Evolutionary conservation across 441 rosid species (phyloP).

Genomic region (Viola pubescens): DNA sequence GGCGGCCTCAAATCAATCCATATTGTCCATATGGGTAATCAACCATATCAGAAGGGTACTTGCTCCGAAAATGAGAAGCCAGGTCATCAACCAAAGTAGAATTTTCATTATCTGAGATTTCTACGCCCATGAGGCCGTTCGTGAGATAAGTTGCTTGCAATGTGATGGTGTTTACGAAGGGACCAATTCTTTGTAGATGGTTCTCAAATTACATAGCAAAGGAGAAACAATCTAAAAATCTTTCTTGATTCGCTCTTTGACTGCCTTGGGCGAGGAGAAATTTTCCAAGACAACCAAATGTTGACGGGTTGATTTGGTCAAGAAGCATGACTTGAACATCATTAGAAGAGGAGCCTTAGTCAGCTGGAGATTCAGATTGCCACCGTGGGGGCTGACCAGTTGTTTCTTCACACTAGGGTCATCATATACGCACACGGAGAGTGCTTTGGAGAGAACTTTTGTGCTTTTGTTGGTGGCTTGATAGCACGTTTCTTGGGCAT

Average conservation of each 20-base stretch:
- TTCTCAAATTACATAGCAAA: constrained; percentile 46
- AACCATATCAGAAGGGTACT: constrained; percentile 33
- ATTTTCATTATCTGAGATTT: constrained; percentile 69
- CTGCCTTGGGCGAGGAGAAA: constrained; percentile 43
- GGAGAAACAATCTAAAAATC: constrained; percentile 36
- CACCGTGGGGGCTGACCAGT: constrained; percentile 83
- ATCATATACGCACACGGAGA: too few species aligned
- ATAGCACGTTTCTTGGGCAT: too few species aligned
- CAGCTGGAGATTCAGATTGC: constrained; percentile 69
- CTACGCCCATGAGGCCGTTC: too few species aligned
- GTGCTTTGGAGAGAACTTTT: too few species aligned
- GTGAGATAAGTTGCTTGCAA: too few species aligned
- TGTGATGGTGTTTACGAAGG: too few species aligned
- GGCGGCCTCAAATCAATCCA: constrained; percentile 68
- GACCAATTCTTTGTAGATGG: constrained; percentile 49
- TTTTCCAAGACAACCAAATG: constrained; percentile 74
- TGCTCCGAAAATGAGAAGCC: constrained; percentile 50
- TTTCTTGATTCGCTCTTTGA: constrained; percentile 25
- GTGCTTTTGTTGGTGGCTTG: too few species aligned
- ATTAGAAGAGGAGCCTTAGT: constrained; percentile 62
- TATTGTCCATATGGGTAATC: constrained; percentile 63
- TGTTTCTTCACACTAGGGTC: too few species aligned
- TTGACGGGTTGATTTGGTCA: constrained; percentile 47
- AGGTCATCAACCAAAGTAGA: constrained; percentile 79
- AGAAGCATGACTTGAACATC: constrained; percentile 45